Conservation (phyloP, 208 protist genomes). For the Acanthamoeba divionensis region DNA sequence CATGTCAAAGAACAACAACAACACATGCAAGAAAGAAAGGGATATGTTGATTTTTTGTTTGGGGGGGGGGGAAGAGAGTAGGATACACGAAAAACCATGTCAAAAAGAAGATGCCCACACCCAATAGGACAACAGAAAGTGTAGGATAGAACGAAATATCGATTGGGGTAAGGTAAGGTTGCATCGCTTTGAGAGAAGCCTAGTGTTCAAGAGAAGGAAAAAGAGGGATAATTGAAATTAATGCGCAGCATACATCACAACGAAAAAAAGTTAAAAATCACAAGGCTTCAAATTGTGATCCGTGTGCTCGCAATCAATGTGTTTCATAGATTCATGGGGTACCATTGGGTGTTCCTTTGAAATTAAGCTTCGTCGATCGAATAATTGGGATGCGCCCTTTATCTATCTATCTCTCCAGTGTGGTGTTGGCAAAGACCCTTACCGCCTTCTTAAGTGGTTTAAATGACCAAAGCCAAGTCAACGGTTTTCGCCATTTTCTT, state of each 20-base stretch:
- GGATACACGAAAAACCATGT: conserved; percentile 4
- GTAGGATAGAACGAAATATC: not conserved
- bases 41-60: not conserved
- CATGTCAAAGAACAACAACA: not conserved
- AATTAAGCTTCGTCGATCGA: too few species aligned
- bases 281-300: not conserved
- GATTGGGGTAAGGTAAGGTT: not conserved
- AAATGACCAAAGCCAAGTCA: too few species aligned
- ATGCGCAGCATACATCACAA: not conserved
- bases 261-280: not conserved
- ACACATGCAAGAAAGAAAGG: not conserved
- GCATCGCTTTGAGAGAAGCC: too few species aligned
- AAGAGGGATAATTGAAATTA: not conserved
- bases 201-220: too few species aligned
- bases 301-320: not conserved
- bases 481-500: too few species aligned
- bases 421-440: too few species aligned
- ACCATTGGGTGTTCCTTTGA: too few species aligned
- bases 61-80: not conserved
- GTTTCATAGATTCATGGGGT: too few species aligned
- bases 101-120: not conserved
- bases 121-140: not conserved
- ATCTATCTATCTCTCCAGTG: too few species aligned
- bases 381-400: too few species aligned
- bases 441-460: too few species aligned